These are phyloP conservation scores for Elymus sibiricus DNA, from an alignment of 176 grass and related monocot genomes.

Conservation along the genomic window DNA sequence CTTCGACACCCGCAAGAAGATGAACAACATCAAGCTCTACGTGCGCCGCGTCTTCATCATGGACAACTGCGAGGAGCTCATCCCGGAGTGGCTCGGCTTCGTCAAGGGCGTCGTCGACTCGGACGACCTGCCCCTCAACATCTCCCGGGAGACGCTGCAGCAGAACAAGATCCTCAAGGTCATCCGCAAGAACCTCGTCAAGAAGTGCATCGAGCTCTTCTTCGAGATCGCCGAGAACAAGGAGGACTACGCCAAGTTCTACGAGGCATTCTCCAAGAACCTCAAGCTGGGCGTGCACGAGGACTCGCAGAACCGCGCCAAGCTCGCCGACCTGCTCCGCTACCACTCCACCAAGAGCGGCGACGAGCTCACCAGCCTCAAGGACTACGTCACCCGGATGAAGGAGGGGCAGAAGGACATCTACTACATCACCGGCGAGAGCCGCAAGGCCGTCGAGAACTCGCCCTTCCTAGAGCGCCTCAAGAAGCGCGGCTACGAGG, in stretches of 20 bases:
- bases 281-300: conserved; percentile 59
- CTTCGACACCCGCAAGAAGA: conserved; percentile 53
- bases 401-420: conserved; percentile 57
- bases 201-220: conserved; percentile 71
- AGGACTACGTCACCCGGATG: conserved; percentile 60
- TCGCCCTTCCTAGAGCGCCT: conserved; percentile 58
- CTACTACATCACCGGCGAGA: conserved; percentile 70
- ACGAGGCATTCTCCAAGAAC: conserved; percentile 67
- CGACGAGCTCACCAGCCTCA: conserved; percentile 56
- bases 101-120: conserved; percentile 66
- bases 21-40: conserved; percentile 72
- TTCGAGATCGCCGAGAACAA: conserved; percentile 59
- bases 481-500: conserved; percentile 64
- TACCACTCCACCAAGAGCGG: conserved; percentile 55
- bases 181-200: conserved; percentile 42
- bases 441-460: conserved; percentile 59
- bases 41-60: conserved; percentile 68
- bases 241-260: conserved; percentile 58
- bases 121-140: conserved; percentile 62
- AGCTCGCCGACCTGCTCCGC: conserved; percentile 48
- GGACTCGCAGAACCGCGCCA: conserved; percentile 56
- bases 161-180: conserved; percentile 72
- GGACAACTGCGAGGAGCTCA: conserved; percentile 66
- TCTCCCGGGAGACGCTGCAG: conserved; percentile 50
- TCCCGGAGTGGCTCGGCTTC: conserved; percentile 57